These are phyloP conservation scores for Hemisphaericaspora xylanilytica DNA, from an alignment of 1,139 yeast species.

Conservation along the genomic window DNA sequence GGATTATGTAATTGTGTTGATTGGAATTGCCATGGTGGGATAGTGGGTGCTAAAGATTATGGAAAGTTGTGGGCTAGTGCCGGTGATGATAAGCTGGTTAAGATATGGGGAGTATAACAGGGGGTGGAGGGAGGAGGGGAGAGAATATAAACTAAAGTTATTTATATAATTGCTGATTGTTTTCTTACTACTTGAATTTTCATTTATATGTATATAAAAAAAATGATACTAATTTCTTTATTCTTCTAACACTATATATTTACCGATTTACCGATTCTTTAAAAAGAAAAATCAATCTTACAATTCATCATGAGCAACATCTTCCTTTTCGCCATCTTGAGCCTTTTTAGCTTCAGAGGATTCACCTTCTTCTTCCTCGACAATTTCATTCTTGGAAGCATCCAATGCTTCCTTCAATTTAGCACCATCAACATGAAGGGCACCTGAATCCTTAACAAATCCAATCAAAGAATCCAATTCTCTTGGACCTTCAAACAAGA, in stretches of 20 bases:
- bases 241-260: neutral
- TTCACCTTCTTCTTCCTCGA: slow-evolving; percentile 23
- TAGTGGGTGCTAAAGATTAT: slow-evolving; percentile 23
- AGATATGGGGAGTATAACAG: slow-evolving; percentile 53
- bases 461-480: slow-evolving; percentile 67
- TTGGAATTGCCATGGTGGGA: slow-evolving; percentile 55
- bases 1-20: slow-evolving; percentile 72
- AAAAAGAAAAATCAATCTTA: slow-evolving; percentile 16
- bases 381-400: slow-evolving; percentile 28
- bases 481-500: slow-evolving; percentile 70
- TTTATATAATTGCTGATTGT: no score
- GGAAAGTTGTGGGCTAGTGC: slow-evolving; percentile 74
- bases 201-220: no score
- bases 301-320: slow-evolving; percentile 45
- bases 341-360: no score
- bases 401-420: slow-evolving; percentile 29
- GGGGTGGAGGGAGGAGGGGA: no score
- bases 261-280: neutral
- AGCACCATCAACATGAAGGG: slow-evolving; percentile 54
- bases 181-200: no score
- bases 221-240: no score
- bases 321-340: slow-evolving; percentile 20
- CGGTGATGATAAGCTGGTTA: slow-evolving; percentile 73
- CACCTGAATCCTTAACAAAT: slow-evolving; percentile 68
- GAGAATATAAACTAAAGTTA: no score